Base-by-base conservation (phyloP, 228 moss, liverwort and hornwort species). In the Sphagnum magellanicum region DNA sequence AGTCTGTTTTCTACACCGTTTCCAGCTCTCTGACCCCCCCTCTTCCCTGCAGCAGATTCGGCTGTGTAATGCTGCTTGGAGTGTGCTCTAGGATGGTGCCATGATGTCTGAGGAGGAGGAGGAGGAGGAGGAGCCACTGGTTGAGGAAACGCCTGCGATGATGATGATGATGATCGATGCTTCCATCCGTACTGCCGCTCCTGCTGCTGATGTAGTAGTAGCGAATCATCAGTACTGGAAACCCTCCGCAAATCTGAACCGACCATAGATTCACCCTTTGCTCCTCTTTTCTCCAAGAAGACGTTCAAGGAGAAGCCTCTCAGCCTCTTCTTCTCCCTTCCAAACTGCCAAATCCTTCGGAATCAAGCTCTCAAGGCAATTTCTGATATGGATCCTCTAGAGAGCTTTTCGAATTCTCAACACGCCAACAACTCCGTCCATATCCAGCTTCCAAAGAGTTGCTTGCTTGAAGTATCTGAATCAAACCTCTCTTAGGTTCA, bases 181-280 rank as follows among this genome's bases (percentile, higher is more conserved):
- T 79, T 79, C 63, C 75, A 77, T 7, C 53, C 60, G 68, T 73
- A 81, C 7, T 71, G 81, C 1, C 77, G 79, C 48, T 79, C 76
- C 49, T 71, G 79, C 47, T 68, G 76, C 9, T 32, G 32, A 32
- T 32, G 32, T 3, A 32, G 3, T 32, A 32, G 32, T 32, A 32
- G 32, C 32, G 32, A 32, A 32, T 67, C 1, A 65, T 62, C 51
- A 55, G 76, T 65, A 55, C 77, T 70, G 61, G 67, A 71, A 71
- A 49, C 50, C 85, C 77, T 79, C 75, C 77, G 48, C 73, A 74
- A 65, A 66, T 53, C 75, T 70, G 81, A 50, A 69, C 79, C 79
- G 75, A 85, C 85, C 85, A 86, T 86, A 65, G 77, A 86, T 77
- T 79, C 77, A 3, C 32, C 32, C 32, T 32, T 32, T 32, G 32